Base-by-base conservation (phyloP, 2,329 filamentous ascomycete species). In the Claviceps sp. region DNA sequence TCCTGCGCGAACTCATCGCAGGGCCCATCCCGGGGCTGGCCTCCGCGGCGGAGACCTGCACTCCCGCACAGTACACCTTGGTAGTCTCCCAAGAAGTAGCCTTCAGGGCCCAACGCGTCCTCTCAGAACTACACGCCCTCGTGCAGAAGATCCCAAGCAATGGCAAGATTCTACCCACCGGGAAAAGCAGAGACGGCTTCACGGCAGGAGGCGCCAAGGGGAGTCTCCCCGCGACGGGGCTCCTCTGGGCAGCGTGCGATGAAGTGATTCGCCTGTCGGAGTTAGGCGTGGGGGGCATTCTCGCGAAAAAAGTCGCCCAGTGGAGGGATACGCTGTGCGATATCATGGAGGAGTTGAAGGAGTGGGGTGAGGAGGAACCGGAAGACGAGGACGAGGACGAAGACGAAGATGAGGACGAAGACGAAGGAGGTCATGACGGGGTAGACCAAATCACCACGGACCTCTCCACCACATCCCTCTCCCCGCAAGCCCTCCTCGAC, bases 231-330 rank as follows among this genome's bases (percentile, higher is more conserved):
- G 73, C 79, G 1, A 93, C 89, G 0, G 89, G 88, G 11, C 74
- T 89, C 5, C 71, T 95, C 1, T 96, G 90, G 90, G 79, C 86
- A 51, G 78, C 82, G 6, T 96, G 90, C 61, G 90, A 96, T 67
- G 76, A 78, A 7, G 63, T 95, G 16, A 70, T 81, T 2, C 72
- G 73, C 8, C 68, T 95, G 41, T 78, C 82, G 48, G 74, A 73
- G 5, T 69, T 81, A 24, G 89, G 89, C 0, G 76, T 94, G 5
- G 78, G 77, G 0, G 87, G 84, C 0, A 72, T 89, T 53, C 75
- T 91, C 47, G 75, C 85, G 0, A 73, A 77, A 58, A 89, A 85
- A 62, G 84, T 84, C 1, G 80, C 87, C 58, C 76, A 89, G 63
- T 87, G 84, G 67, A 73, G 81, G 42, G 87, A 87, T 52, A 79